Evolutionary conservation across 148 eudicot species (phyloP), one percentile per base, ranked within the genome.

Genomic region (Bassia scoparia): DNA sequence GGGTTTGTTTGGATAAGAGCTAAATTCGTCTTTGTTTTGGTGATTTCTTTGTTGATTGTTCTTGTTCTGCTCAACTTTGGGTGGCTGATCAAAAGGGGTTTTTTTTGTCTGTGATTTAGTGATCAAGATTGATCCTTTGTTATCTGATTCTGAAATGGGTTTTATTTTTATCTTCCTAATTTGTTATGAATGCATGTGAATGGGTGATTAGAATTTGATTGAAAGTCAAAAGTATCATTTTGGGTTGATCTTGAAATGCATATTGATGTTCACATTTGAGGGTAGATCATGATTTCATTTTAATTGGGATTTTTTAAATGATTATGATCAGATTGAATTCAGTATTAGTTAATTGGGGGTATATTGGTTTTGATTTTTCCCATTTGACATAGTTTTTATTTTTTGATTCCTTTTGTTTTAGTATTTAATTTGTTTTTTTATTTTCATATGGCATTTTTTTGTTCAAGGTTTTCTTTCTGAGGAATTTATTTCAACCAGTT

Each of bases 181-280:
- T 15, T 62, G 68, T 20, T 53, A 26, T 62, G 34, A 63, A 3
- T 37, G 29, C n/a, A 34, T 35, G 21, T 20, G 49, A 38, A 37
- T 64, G 68, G 68, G 68, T 43, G 29, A 38, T 13, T 46, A 0
- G 10, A 5, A 0, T 24, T 43, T 26, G 20, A 27, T 24, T 66
- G 18, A 5, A 24, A 33, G 2, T n/a, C 10, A 41, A 44, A 41
- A 66, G 17, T 66, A 24, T 50, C 70, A 49, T 61, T 18, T 67
- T 73, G 53, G 68, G 71, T 52, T 67, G 77, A 73, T 78, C 23
- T 24, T 56, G 58, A 55, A 56, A 33, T 78, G 53, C 46, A 37
- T 23, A 6, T 12, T 34, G 14, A 20, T 56, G 14, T 3, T 23
- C 33, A 38, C 29, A 6, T 23, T 29, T 67, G 23, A 34, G n/a